A percentile compares a stretch with the other conserved stretches of the same genome.
Conservation (phyloP, 768 basidiomycete genomes). For the Sutorius australiensis region DNA sequence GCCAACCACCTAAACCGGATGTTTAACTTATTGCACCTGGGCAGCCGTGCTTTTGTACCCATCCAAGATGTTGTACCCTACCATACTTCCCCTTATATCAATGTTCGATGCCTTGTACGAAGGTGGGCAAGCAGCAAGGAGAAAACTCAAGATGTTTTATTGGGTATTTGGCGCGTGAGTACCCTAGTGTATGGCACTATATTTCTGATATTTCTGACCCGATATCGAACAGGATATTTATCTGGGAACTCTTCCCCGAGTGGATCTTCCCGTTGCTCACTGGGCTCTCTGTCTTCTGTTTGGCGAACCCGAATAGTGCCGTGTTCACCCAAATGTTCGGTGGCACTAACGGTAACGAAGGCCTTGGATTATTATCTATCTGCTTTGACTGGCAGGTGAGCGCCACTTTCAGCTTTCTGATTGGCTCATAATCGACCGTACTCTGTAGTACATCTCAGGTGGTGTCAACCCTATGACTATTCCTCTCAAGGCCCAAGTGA, state of each 20-base stretch:
- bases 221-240: slow-evolving; percentile 32
- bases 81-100: slow-evolving; percentile 21
- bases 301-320: slow-evolving; percentile 41
- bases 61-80: slow-evolving; percentile 42
- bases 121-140: slow-evolving; percentile 35
- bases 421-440: background rate
- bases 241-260: slow-evolving; percentile 25
- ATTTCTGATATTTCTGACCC: background rate
- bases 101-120: slow-evolving; percentile 39
- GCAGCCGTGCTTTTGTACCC: slow-evolving; percentile 37
- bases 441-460: slow-evolving; percentile 22
- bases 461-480: slow-evolving; percentile 49
- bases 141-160: slow-evolving; percentile 37
- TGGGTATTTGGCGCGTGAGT: slow-evolving; percentile 28
- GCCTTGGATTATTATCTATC: slow-evolving; percentile 55
- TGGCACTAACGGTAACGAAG: slow-evolving; percentile 64
- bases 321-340: slow-evolving; percentile 51
- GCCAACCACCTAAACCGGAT: background rate
- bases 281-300: slow-evolving; percentile 60
- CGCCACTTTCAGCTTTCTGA: slow-evolving; percentile 13
- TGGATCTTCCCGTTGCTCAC: slow-evolving; percentile 56
- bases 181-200: background rate
- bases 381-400: slow-evolving; percentile 54
- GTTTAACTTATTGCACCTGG: background rate
- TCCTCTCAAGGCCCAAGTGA: slow-evolving; percentile 49